phyloP scores from a whole-genome alignment of 2,329 filamentous ascomycete genomes.

The Fusarium agapanthi region DNA sequence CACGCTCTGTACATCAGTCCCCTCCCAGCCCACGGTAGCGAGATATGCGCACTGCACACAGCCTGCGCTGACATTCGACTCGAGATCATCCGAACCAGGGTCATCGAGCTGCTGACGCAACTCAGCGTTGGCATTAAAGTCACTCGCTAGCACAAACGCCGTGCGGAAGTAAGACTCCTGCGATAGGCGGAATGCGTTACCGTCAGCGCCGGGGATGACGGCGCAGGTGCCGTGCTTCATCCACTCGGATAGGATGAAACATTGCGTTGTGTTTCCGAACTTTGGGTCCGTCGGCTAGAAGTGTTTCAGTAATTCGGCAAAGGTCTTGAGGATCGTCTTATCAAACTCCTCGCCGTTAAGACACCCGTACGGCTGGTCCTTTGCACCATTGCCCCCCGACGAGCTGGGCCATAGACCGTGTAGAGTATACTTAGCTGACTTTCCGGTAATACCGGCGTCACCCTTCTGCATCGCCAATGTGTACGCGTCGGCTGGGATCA shows the following conservation, averaged over 20 bases:
- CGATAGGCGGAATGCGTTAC: not conserved
- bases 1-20: not conserved
- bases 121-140: not conserved
- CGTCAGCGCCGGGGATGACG: not conserved
- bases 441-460: rapidly evolving
- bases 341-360: not conserved
- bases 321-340: not conserved
- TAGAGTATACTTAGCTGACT: not conserved
- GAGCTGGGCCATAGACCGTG: not conserved
- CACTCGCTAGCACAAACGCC: not conserved
- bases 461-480: not conserved
- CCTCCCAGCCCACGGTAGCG: not conserved
- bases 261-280: not conserved
- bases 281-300: not conserved
- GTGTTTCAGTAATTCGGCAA: not conserved
- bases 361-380: not conserved
- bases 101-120: not conserved
- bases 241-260: conserved; percentile 1
- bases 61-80: not conserved
- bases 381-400: not conserved
- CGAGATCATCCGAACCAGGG: not conserved
- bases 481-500: not conserved
- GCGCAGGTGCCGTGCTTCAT: conserved; percentile 3
- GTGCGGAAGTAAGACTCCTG: not conserved
- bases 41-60: not conserved